Evolutionary conservation across 192 early-diverging fungal species (phyloP).

Genomic region (Coemansia sp.): DNA sequence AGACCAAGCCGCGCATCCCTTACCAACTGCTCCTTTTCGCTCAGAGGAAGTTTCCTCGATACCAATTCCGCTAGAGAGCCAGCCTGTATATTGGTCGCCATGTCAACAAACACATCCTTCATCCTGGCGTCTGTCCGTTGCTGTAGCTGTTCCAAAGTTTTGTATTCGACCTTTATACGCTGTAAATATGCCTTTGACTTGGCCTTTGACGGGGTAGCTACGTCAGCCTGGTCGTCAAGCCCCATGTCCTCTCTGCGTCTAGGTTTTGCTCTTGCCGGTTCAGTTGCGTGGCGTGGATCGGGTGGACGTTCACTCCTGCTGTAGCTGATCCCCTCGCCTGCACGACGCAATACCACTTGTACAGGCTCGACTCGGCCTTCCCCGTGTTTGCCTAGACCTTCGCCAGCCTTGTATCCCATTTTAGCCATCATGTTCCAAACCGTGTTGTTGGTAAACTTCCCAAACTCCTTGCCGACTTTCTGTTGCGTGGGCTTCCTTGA

Average conservation of each 20-base stretch:
- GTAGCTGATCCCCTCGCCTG: constrained; percentile 79
- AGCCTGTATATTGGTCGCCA: constrained; percentile 36
- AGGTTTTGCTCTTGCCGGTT: not conserved
- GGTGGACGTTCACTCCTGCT: constrained; percentile 69
- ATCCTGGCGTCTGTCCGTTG: constrained; percentile 25
- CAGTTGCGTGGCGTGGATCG: not conserved
- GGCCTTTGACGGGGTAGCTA: not conserved
- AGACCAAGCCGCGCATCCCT: constrained; percentile 43
- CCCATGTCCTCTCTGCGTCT: not conserved
- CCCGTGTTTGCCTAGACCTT: constrained; percentile 85
- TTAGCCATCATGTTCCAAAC: constrained; percentile 82
- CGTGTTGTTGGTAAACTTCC: constrained; percentile 71
- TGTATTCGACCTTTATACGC: constrained; percentile 27
- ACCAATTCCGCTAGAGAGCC: constrained; percentile 38
- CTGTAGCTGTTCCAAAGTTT: constrained; percentile 40
- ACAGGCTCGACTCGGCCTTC: constrained; percentile 89
- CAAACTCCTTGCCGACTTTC: constrained; percentile 67
- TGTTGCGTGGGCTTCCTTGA: constrained; percentile 1
- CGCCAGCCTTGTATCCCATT: constrained; percentile 87
- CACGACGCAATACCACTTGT: constrained; percentile 79
- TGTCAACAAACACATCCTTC: constrained; percentile 48
- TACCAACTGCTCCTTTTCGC: constrained; percentile 27
- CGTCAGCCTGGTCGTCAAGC: not conserved
- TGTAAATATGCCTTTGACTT: not conserved
- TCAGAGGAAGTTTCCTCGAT: constrained; percentile 18